A percentile compares a stretch with the other conserved stretches of the same genome.
phyloP scores from a whole-genome alignment of 2,329 filamentous ascomycete species.

The Alternaria sp. region DNA sequence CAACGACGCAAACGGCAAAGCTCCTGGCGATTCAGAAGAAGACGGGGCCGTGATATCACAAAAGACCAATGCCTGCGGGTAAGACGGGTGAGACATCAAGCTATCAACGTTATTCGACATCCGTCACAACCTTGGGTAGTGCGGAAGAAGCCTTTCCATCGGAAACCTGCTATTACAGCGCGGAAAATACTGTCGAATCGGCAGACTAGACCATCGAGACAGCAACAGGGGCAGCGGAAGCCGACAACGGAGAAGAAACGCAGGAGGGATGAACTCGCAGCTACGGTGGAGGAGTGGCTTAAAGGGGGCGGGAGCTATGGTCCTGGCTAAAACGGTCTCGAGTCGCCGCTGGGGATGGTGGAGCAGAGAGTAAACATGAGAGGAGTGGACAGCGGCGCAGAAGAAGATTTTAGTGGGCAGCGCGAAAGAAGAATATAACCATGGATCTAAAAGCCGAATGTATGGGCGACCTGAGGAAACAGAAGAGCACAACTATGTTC shows the following conservation, averaged over 20 bases:
- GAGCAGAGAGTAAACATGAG: not conserved
- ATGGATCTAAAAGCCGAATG: not conserved
- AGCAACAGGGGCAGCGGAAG: not conserved
- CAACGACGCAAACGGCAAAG: not conserved
- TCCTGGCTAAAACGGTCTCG: not conserved
- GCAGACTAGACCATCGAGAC: not conserved
- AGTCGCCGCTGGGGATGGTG: too few relatives aligned
- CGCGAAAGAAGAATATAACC: not conserved
- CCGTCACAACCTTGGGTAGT: not conserved
- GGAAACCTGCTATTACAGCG: too few relatives aligned
- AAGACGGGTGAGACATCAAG: not conserved
- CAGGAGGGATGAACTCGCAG: not conserved
- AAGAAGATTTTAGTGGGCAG: not conserved
- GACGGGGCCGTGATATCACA: not conserved
- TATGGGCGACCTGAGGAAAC: not conserved
- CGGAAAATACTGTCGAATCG: too few relatives aligned
- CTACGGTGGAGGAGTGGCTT: slow-evolving; percentile 15
- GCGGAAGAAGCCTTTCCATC: not conserved
- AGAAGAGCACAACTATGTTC: too few relatives aligned
- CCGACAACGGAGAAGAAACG: not conserved
- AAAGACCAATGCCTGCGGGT: not conserved
- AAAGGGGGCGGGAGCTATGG: not conserved
- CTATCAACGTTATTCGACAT: not conserved
- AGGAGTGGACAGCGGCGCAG: not conserved
- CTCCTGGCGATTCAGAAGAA: not conserved